Percentiles rank a stretch among this genome's conserved stretches.
phyloP scores from a whole-genome alignment of 257 asterid genomes.

The Petunia secreta region DNA sequence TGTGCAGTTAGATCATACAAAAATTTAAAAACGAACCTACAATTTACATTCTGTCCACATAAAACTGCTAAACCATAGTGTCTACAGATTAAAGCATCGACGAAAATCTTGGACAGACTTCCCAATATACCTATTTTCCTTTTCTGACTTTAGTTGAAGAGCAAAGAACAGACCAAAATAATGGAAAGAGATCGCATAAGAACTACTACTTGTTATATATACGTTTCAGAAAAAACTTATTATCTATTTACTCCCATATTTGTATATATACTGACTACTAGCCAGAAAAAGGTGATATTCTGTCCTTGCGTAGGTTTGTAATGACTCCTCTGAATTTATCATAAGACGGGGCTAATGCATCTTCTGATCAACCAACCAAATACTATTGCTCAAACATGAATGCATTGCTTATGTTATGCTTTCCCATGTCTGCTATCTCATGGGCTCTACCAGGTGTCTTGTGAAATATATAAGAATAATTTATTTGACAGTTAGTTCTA shows the following conservation, averaged over 20 bases:
- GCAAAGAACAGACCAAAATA: constrained; percentile 11
- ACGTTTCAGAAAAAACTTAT: no score
- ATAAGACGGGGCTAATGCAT: not conserved
- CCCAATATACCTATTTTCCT: not conserved
- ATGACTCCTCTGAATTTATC: constrained; percentile 2
- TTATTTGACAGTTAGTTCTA: not conserved
- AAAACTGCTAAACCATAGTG: not conserved
- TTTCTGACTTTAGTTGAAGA: not conserved
- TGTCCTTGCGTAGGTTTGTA: not conserved
- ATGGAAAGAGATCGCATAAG: not conserved
- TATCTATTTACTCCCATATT: not conserved
- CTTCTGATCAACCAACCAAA: not conserved
- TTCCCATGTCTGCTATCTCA: not conserved
- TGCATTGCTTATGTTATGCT: not conserved
- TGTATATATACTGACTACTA: not conserved
- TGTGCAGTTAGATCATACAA: not conserved
- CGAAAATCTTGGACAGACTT: not conserved
- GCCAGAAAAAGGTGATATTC: constrained; percentile 13
- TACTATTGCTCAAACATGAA: not conserved
- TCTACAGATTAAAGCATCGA: not conserved
- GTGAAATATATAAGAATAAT: not conserved
- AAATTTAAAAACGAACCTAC: not conserved
- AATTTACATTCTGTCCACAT: not conserved
- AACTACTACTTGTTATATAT: not conserved
- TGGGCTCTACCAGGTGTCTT: not conserved